Base-by-base conservation (phyloP, 345 rosid species). In the Populus euphratica region DNA sequence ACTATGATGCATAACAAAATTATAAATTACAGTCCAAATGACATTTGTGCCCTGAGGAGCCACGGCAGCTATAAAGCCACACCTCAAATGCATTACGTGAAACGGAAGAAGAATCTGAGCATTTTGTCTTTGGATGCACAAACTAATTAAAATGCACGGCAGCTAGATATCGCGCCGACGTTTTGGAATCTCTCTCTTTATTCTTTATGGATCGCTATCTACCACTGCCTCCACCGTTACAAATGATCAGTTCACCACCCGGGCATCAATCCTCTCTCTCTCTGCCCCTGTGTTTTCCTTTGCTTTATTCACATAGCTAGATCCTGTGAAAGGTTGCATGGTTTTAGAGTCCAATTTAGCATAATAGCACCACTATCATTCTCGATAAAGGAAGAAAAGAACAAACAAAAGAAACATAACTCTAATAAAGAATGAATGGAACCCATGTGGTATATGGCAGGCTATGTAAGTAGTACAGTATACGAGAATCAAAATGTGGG, bases 51-150 rank as follows among this genome's bases (percentile, higher is more conserved):
- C 63, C 63, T 9, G 6, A 1, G 63, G 63, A 59, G 29, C 0
- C 0, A 10, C 63, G 25, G 16, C 63, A 59, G 29, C 63, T 9
- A n/a, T 2, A 8, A 59, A 59, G 64, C 64, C 0, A 3, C 29
- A 6, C 23, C 59, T 50, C 56, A 5, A 18, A 52, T 52, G 20
- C 17, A 20, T 52, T 35, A 21, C 25, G n/a, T 21, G 23, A 2
- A 23, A 61, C 23, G 33, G 38, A 63, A 74, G 70, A 65, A 66
- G 49, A 66, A 75, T 75, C 77, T 49, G 49, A 75, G 14, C 77
- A 39, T 27, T 23, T 74, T 54, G 44, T 25, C 29, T 63, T 41
- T 63, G 69, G 4, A 29, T 27, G 69, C 61, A 29, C 69, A 18
- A 18, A 62, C 11, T 31, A 18, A 62, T 6, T 31, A 4, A 65